phyloP scores from a whole-genome alignment of 2,329 filamentous ascomycete genomes.

The Pestalotiopsis sp. region DNA sequence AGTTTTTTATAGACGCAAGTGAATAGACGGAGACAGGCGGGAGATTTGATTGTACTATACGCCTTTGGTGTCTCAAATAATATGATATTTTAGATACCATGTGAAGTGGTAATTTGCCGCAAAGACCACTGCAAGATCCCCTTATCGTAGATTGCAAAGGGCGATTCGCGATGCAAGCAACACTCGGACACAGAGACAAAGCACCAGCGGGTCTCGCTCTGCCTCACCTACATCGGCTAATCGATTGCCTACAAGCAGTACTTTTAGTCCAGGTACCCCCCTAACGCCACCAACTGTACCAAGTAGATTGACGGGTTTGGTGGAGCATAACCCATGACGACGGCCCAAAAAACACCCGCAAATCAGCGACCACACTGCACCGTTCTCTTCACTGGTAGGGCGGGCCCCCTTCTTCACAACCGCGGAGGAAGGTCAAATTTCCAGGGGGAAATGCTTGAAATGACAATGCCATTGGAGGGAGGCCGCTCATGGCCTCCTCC shows the following conservation, averaged over 20 bases:
- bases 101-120: neutral
- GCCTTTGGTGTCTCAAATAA: neutral
- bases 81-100: neutral
- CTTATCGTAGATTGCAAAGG: neutral
- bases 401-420: neutral
- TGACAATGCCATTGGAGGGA: neutral
- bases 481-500: neutral
- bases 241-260: neutral
- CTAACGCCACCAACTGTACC: neutral
- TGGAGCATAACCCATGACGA: neutral
- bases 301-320: neutral
- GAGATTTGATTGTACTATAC: neutral
- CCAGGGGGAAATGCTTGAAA: neutral
- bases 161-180: neutral
- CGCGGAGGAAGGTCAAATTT: slow-evolving; percentile 8
- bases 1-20: neutral
- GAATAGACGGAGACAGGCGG: neutral
- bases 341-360: neutral
- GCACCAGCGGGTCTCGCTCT: neutral
- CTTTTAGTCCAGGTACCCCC: neutral
- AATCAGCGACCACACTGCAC: neutral
- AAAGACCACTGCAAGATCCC: neutral
- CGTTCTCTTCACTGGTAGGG: neutral
- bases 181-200: neutral
- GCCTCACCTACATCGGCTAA: neutral